A percentile compares a stretch with the other conserved stretches of the same genome.
Conservation (phyloP, 495 filamentous ascomycete genomes). For the Aspergillus saccharolyticus region DNA sequence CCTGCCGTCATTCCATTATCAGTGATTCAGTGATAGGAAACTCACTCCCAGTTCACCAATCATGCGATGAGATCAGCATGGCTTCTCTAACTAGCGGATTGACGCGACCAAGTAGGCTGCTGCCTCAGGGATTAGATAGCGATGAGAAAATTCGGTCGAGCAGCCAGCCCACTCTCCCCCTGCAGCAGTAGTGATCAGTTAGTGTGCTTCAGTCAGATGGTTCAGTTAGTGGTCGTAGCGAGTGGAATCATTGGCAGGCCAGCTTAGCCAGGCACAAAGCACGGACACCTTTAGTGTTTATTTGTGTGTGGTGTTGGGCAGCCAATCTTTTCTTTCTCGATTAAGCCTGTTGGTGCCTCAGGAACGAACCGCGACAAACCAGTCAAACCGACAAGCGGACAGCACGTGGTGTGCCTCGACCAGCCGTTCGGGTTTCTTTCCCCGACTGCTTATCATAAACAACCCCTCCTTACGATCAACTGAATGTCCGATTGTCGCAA, state of each 20-base stretch:
- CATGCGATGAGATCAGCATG: background rate
- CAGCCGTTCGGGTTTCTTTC: background rate
- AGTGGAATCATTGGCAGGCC: background rate
- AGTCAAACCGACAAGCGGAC: no score
- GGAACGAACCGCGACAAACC: background rate
- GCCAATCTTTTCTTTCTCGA: background rate
- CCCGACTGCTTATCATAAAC: background rate
- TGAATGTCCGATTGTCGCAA: background rate
- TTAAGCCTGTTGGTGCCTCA: background rate
- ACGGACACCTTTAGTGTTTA: background rate
- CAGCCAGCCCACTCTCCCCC: background rate
- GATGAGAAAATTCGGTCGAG: background rate
- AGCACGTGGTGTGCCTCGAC: background rate
- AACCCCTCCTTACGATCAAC: background rate
- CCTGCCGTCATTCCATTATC: slow-evolving; percentile 2
- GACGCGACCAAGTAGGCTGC: background rate
- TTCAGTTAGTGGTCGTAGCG: background rate
- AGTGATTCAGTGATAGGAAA: slow-evolving; percentile 4
- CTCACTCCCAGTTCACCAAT: background rate
- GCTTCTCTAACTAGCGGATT: background rate
- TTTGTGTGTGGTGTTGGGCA: background rate
- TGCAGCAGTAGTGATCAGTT: background rate
- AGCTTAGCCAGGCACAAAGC: background rate
- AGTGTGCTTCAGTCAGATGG: background rate
- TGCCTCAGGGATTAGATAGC: background rate